These are phyloP conservation scores for Ophiosphaerella herpotricha DNA, from an alignment of 2,329 filamentous ascomycete species.

Conservation along the genomic window DNA sequence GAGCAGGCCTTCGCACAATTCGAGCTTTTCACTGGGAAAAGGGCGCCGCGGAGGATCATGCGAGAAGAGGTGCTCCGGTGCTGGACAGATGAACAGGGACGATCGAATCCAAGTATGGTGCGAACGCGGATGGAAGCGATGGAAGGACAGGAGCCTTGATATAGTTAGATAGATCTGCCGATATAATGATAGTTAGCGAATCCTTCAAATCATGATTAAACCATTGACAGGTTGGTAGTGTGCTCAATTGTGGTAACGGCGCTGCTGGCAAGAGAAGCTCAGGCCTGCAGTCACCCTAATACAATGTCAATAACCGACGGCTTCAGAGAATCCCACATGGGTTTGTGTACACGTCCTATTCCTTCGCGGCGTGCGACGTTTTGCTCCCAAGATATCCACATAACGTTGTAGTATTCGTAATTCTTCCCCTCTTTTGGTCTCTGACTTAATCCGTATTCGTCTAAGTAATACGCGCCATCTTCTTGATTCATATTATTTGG, in stretches of 20 bases:
- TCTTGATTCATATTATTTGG: too few relatives aligned
- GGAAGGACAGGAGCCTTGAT: conserved; percentile 36
- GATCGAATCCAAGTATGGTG: conserved; percentile 30
- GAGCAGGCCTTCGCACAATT: conserved; percentile 82
- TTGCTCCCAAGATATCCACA: background rate
- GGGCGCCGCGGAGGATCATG: conserved; percentile 73
- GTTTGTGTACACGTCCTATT: background rate
- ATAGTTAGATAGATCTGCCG: background rate
- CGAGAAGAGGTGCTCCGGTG: conserved; percentile 61
- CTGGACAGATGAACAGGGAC: conserved; percentile 35
- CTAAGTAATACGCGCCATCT: too few relatives aligned
- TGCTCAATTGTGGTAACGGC: background rate
- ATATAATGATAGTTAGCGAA: too few relatives aligned
- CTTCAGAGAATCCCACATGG: background rate
- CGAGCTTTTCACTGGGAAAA: conserved; percentile 75
- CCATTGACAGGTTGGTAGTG: too few relatives aligned
- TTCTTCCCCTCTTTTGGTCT: background rate
- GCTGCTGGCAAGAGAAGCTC: background rate
- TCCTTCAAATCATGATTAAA: too few relatives aligned
- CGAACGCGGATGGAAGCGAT: conserved; percentile 34
- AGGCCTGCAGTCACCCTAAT: too few relatives aligned
- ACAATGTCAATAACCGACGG: too few relatives aligned
- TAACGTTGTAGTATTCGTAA: background rate
- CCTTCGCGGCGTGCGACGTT: background rate
- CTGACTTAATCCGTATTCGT: too few relatives aligned